Conservation (phyloP, 129 eudicot genomes). For the Scalesia atractyloides region DNA sequence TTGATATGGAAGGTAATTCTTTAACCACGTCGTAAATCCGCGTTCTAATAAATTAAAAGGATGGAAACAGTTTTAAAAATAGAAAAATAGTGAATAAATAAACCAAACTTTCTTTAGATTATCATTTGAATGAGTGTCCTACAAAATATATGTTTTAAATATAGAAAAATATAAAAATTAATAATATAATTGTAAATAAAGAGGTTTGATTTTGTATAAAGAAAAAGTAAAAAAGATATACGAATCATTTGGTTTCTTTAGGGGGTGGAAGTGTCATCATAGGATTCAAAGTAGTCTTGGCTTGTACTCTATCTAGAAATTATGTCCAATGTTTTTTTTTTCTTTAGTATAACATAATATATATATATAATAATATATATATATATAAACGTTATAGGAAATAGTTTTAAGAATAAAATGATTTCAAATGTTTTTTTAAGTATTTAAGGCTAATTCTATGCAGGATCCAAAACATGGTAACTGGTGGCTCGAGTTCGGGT, state of each 20-base stretch:
- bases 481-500: slow-evolving; percentile 99
- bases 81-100: too few species aligned
- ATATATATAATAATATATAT: neutral
- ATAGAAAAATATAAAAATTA: too few species aligned
- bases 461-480: slow-evolving; percentile 99
- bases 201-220: slow-evolving; percentile 19
- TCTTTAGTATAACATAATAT: neutral
- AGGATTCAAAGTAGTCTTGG: slow-evolving; percentile 36
- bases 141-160: too few species aligned
- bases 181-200: neutral
- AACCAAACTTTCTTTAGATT: too few species aligned
- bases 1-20: slow-evolving; percentile 85
- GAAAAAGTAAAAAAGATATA: slow-evolving; percentile 11
- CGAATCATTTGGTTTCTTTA: slow-evolving; percentile 41
- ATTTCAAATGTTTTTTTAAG: neutral
- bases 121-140: too few species aligned
- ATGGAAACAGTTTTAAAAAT: too few species aligned
- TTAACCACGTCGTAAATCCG: neutral
- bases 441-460: neutral
- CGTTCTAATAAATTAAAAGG: too few species aligned
- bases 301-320: slow-evolving; percentile 34
- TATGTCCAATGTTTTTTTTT: slow-evolving; percentile 12
- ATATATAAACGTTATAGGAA: slow-evolving; percentile 21
- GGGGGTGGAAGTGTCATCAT: slow-evolving; percentile 36
- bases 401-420: neutral